These are phyloP conservation scores for Chaetomiaceae sp. DNA, from an alignment of 2,329 filamentous ascomycete species.

Conservation along the genomic window DNA sequence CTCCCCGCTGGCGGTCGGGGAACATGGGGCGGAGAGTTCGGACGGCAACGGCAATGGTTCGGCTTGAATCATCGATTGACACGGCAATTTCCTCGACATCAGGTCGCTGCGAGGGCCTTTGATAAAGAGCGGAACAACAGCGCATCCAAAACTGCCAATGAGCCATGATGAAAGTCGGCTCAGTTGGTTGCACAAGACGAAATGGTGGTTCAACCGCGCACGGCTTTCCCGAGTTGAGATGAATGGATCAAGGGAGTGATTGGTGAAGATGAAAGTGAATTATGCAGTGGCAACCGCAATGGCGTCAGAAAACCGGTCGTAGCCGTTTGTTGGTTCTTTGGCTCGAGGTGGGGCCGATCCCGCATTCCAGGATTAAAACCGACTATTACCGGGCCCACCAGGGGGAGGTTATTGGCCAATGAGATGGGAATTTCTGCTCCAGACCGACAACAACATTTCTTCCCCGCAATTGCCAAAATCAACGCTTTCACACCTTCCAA, in stretches of 20 bases:
- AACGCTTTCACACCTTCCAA: no score
- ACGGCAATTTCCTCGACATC: background rate
- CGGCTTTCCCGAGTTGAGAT: no score
- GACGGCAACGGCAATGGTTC: background rate
- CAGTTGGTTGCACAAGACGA: no score
- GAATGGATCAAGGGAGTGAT: background rate
- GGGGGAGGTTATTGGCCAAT: background rate
- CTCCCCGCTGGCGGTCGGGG: background rate
- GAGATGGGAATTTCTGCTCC: background rate
- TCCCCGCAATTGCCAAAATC: no score
- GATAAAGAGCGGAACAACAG: no score
- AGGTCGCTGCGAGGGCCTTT: no score
- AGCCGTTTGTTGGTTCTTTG: no score
- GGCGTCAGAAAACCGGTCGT: background rate
- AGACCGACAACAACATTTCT: background rate
- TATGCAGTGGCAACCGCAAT: no score
- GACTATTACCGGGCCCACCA: slow-evolving; percentile 1
- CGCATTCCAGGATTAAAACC: background rate
- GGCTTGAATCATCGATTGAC: no score
- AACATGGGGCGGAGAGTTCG: background rate
- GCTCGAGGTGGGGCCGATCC: background rate
- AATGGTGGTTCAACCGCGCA: no score
- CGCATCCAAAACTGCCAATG: no score
- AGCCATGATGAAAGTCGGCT: no score
- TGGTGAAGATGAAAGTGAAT: background rate